These are phyloP conservation scores for Oryza brachyantha DNA, from an alignment of 176 grass and related monocot species.

Conservation along the genomic window DNA sequence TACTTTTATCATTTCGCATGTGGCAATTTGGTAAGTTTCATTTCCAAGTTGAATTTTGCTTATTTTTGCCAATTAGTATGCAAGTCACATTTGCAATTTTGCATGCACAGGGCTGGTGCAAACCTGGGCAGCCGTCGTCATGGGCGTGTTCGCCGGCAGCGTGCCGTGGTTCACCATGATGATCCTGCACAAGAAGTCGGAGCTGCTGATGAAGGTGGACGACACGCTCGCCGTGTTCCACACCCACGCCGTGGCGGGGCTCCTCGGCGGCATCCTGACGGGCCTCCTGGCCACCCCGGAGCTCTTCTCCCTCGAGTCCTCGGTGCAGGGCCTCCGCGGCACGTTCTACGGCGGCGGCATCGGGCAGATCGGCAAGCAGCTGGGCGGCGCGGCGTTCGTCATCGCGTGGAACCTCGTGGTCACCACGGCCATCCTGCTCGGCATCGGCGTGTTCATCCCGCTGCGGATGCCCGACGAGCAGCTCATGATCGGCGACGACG, in stretches of 20 bases:
- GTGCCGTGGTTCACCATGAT: constrained; percentile 90
- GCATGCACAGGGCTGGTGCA: constrained; percentile 52
- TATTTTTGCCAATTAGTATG: neutral
- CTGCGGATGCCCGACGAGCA: constrained; percentile 78
- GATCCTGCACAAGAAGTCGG: constrained; percentile 77
- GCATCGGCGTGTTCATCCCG: constrained; percentile 48
- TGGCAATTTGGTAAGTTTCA: too few species aligned
- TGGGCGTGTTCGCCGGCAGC: constrained; percentile 65
- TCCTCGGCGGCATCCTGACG: constrained; percentile 70
- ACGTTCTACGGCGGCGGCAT: constrained; percentile 70
- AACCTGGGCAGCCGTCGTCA: constrained; percentile 63
- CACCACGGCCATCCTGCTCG: constrained; percentile 64
- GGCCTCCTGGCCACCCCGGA: constrained; percentile 60
- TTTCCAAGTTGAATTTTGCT: too few species aligned
- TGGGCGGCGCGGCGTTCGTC: constrained; percentile 64
- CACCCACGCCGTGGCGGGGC: constrained; percentile 67
- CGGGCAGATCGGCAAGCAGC: constrained; percentile 61
- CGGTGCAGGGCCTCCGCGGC: constrained; percentile 39
- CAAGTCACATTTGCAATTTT: neutral
- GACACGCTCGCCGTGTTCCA: constrained; percentile 77
- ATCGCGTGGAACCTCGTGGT: constrained; percentile 57
- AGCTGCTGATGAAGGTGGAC: constrained; percentile 62
- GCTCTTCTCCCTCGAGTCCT: constrained; percentile 43
- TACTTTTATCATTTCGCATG: too few species aligned
- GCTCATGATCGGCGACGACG: constrained; percentile 85